Evolutionary conservation across 352 stramenopile species (phyloP).

Genomic region (Globisporangium okanoganense): DNA sequence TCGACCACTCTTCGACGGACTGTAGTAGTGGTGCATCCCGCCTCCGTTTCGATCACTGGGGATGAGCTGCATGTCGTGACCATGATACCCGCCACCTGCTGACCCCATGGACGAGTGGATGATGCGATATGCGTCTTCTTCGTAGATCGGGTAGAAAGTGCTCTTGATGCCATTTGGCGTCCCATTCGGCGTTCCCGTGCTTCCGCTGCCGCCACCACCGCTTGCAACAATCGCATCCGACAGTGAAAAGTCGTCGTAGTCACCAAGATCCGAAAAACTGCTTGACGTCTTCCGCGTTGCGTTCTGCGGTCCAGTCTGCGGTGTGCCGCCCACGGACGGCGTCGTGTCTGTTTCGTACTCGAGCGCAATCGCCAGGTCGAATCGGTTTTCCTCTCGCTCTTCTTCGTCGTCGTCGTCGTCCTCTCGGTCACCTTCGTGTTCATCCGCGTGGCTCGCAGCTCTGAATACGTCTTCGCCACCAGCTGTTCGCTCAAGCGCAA

Average conservation of each 20-base stretch:
- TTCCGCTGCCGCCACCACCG: conserved; percentile 27
- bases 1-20: conserved; percentile 31
- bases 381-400: conserved; percentile 31
- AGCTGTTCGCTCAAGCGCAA: conserved; percentile 17
- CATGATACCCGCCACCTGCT: conserved; percentile 22
- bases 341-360: conserved; percentile 67
- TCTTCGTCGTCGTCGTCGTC: conserved; percentile 21
- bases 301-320: conserved; percentile 31
- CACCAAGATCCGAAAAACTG: conserved; percentile 85
- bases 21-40: conserved; percentile 19
- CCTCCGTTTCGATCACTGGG: conserved; percentile 9
- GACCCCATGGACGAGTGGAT: conserved; percentile 51
- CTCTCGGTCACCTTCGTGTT: conserved; percentile 20
- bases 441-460: conserved; percentile 18
- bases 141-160: conserved; percentile 79
- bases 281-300: conserved; percentile 76
- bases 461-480: background rate
- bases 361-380: conserved; percentile 53
- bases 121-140: conserved; percentile 65
- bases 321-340: conserved; percentile 15
- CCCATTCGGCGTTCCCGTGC: conserved; percentile 20
- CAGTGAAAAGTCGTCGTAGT: conserved; percentile 83
- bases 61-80: conserved; percentile 17
- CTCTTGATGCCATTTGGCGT: conserved; percentile 30
- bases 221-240: conserved; percentile 44